These are phyloP conservation scores for Ceratobasidium theobromae DNA, from an alignment of 1,284 basidiomycete genomes.

Conservation along the genomic window DNA sequence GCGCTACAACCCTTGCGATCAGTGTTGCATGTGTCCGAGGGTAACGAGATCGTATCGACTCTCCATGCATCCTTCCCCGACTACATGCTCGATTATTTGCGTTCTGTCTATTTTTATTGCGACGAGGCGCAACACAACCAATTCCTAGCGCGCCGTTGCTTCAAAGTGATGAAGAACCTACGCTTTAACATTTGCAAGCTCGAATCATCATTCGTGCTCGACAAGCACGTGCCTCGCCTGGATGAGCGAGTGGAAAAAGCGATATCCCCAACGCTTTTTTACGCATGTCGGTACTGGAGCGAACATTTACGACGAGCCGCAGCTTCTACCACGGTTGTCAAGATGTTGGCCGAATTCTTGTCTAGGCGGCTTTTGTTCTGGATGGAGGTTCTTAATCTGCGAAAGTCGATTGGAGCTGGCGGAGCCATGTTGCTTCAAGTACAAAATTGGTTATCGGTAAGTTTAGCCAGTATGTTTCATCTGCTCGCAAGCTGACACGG, in stretches of 20 bases:
- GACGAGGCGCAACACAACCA: not conserved
- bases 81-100: not conserved
- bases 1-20: not conserved
- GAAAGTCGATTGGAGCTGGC: not conserved
- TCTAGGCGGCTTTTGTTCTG: not conserved
- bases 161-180: not conserved
- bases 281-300: not conserved
- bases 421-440: not conserved
- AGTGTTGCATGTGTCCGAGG: not conserved
- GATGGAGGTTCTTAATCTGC: not conserved
- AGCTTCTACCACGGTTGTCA: not conserved
- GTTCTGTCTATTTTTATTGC: not conserved
- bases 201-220: not conserved
- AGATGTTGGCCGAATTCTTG: not conserved
- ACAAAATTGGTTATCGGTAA: not conserved
- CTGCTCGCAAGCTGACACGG: not conserved
- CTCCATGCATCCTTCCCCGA: slow-evolving; percentile 20
- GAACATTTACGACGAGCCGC: not conserved
- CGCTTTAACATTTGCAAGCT: slow-evolving; percentile 1
- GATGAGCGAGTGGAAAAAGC: not conserved
- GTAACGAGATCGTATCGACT: not conserved
- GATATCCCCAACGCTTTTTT: not conserved
- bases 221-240: not conserved
- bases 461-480: not conserved
- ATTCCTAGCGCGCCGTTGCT: not conserved